A percentile compares a stretch with the other conserved stretches of the same genome.
Evolutionary conservation across 805 yeast genomes (phyloP).

Genomic region (Barnettozyma vustinii): DNA sequence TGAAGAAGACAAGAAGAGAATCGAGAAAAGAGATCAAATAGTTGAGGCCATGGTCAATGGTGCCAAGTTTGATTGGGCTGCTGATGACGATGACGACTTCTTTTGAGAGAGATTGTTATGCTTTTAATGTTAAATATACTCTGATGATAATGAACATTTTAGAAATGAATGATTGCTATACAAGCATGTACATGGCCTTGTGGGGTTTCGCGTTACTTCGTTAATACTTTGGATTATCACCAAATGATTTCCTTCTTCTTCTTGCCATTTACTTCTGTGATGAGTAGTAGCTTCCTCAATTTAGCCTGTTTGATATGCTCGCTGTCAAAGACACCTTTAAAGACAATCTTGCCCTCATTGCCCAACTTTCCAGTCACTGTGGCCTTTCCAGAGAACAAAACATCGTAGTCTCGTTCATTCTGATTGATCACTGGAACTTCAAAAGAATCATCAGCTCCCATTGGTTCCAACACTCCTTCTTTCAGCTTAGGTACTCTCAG

Average conservation of each 20-base stretch:
- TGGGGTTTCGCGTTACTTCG: not conserved
- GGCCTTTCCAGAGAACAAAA: constrained; percentile 19
- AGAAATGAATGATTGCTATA: not conserved
- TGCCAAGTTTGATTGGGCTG: constrained; percentile 20
- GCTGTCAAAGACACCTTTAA: constrained; percentile 22
- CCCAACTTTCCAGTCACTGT: constrained; percentile 17
- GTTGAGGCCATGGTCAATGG: constrained; percentile 17
- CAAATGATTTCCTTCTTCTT: constrained; percentile 18
- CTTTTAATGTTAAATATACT: too few relatives aligned
- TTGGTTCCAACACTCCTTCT: constrained; percentile 18
- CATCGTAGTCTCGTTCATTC: constrained; percentile 11
- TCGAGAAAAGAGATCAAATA: constrained; percentile 4
- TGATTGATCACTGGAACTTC: constrained; percentile 20
- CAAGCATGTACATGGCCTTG: too few relatives aligned
- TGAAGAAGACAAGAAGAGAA: constrained; percentile 8
- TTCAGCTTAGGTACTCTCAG: constrained; percentile 13
- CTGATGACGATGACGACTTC: constrained; percentile 17
- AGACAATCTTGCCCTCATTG: constrained; percentile 15
- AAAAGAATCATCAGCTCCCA: constrained; percentile 19
- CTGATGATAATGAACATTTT: not conserved
- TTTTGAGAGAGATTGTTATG: not conserved
- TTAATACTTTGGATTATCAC: constrained; percentile 8
- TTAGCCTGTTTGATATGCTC: constrained; percentile 25
- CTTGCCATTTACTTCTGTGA: constrained; percentile 14
- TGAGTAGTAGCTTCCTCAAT: constrained; percentile 16